Evolutionary conservation across 2,329 filamentous ascomycete genomes (phyloP), one percentile per base, ranked within the genome.

Genomic region (Xylariales sp.): DNA sequence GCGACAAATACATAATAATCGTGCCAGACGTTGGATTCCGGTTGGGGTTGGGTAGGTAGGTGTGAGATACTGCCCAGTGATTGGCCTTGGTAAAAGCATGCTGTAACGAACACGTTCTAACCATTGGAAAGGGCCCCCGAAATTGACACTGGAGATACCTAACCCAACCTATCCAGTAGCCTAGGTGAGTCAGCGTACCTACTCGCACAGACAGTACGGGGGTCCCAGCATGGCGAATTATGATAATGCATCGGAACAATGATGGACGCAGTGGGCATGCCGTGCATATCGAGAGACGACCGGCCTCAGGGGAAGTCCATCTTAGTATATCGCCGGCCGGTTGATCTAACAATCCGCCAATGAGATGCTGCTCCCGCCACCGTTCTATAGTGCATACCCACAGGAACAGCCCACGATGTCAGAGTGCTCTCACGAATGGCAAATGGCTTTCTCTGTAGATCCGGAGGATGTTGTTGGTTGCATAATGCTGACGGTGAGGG

Each of bases 311-410:
- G 52, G 64, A 64, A 69, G 55, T 63, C 63, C 62, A 65, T 66
- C 45, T 34, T 5, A 53, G 48, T 28, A 39, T 62, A 23, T 23
- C 23, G 23, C 23, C 23, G 41, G 58, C 56, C 50, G 49, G 55
- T 39, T 56, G 64, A 64, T 57, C 53, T 57, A 36, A 59, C 59
- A 62, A 56, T 65, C 64, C 55, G 55, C 64, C 67, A 67, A 69
- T 67, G 32, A 64, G 45, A 34, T 50, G 46, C 50, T 7, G 10
- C 18, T 9, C 6, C 61, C 12, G 50, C 59, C 59, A 54, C 48
- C 49, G 14, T 45, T 57, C 9, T 49, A 66, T 63, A 66, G 50
- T 63, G 49, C 23, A n/a, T 52, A 6, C 18, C 55, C 45, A 59
- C 49, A 50, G 9, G 18, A 41, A 55, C 48, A 59, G 54, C 41